Base-by-base conservation (phyloP, 2,329 filamentous ascomycete genomes). In the Pseudomassariella vexata region DNA sequence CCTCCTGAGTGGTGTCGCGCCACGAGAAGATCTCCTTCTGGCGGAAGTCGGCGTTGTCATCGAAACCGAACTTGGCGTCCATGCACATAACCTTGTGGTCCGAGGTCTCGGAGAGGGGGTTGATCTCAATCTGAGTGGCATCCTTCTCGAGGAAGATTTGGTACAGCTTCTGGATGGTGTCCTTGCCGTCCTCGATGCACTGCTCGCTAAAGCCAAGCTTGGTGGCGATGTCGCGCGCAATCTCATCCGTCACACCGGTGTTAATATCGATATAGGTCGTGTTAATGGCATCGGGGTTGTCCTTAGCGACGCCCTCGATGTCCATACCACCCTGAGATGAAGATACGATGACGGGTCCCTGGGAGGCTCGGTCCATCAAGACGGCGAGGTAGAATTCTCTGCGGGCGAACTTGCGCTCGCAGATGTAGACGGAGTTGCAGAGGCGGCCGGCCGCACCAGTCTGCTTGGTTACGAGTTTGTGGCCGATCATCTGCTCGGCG, bases 401-500 rank as follows among this genome's bases (percentile, higher is more conserved):
- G 49, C 92, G 88, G 52, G 92, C 92, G 58, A 95, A 98, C 75
- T 98, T 98, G 76, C 92, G 89, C 77, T 98, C 92, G 69, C 90
- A 94, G 61, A 98, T 96, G 74, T 94, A 96, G 60, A 98, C 92
- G 44, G 89, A 78, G 66, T 85, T 96, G 78, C 92, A 98, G 60
- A 94, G 79, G 62, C 92, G 87, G 58, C 92, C 92, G 51, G 66
- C 77, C 50, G 90, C 86, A 62, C 92, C 92, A 38, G 92, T 98
- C 75, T 98, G 92, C 80, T 98, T 98, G 65, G 92, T 98, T 68
- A 98, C 79, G 66, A 98, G 87, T 70, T 95, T 95, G 73, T 98
- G 90, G 59, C 92, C 92, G 66, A 98, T 96, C 92, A 98, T 98
- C 73, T 98, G 89, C 51, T 90, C 78, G 50, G 92, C 90, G 61